Conservation (phyloP, 208 protist genomes). For the Porcisia deanei region DNA sequence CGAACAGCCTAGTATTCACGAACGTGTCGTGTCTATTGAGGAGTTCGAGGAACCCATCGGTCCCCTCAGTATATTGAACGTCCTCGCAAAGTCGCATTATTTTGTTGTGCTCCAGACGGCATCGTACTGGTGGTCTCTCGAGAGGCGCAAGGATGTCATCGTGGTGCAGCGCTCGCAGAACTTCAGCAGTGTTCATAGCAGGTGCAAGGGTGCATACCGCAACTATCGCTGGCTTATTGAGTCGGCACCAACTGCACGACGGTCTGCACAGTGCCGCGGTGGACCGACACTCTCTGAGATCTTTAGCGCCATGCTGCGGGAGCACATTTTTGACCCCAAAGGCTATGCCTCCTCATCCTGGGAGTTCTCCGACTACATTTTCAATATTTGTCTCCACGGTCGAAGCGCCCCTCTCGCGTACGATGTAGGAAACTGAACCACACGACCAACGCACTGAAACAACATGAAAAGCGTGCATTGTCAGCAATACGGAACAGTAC, state of each 20-base stretch:
- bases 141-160: conserved; percentile 41
- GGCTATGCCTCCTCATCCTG: conserved; percentile 25
- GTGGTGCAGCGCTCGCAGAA: conserved; percentile 56
- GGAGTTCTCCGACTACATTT: conserved; percentile 36
- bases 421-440: not conserved
- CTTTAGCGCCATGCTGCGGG: conserved; percentile 24
- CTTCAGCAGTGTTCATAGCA: conserved; percentile 57
- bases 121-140: conserved; percentile 63
- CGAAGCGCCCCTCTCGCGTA: not conserved
- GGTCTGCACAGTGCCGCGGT: conserved; percentile 13
- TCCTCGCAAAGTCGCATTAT: conserved; percentile 25
- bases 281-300: conserved; percentile 18
- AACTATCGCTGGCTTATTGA: conserved; percentile 37
- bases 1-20: conserved; percentile 38
- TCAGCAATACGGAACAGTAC: not conserved
- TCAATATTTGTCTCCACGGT: conserved; percentile 22
- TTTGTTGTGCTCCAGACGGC: conserved; percentile 58
- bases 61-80: conserved; percentile 25
- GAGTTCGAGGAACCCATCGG: conserved; percentile 43
- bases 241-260: conserved; percentile 35
- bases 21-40: conserved; percentile 43
- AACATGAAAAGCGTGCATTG: too few species aligned
- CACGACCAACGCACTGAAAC: too few species aligned
- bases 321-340: conserved; percentile 29
- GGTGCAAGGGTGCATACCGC: conserved; percentile 48